These are phyloP conservation scores for Penicillium sp. DNA, from an alignment of 2,329 filamentous ascomycete species.

Conservation along the genomic window DNA sequence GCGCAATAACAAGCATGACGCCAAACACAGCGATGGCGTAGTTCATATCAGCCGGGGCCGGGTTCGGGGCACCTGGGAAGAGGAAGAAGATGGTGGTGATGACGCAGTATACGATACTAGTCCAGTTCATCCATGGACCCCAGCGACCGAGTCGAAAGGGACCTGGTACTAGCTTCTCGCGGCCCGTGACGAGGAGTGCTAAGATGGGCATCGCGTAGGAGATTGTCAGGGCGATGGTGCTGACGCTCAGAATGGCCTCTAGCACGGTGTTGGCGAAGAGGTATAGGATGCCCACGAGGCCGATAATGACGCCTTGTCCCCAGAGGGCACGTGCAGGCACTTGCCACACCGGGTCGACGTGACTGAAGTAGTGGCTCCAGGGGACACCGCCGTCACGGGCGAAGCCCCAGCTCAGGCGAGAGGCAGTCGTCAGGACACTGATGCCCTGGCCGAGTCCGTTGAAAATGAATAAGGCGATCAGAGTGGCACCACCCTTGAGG, in stretches of 20 bases:
- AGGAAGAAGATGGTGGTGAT: conserved; percentile 55
- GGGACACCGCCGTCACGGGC: conserved; percentile 51
- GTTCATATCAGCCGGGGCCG: conserved; percentile 51
- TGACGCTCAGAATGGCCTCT: conserved; percentile 52
- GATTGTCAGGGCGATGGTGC: conserved; percentile 54
- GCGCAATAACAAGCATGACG: conserved; percentile 50
- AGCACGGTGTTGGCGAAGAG: conserved; percentile 53
- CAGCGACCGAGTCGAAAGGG: conserved; percentile 46
- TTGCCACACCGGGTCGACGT: conserved; percentile 49
- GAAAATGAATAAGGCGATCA: conserved; percentile 55
- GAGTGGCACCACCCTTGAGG: conserved; percentile 41
- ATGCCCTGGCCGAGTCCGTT: conserved; percentile 54
- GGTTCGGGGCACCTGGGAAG: conserved; percentile 48
- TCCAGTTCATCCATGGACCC: conserved; percentile 46
- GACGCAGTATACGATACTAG: conserved; percentile 50
- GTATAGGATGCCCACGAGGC: conserved; percentile 53
- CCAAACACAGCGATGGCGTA: conserved; percentile 56
- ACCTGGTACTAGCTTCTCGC: conserved; percentile 48
- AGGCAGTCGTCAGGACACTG: conserved; percentile 50
- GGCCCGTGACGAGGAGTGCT: conserved; percentile 48
- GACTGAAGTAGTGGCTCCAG: conserved; percentile 45
- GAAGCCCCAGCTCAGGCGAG: conserved; percentile 53
- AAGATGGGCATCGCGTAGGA: conserved; percentile 51
- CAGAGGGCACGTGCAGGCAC: conserved; percentile 52
- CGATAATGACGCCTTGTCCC: conserved; percentile 48